Conservation (phyloP, 1,139 yeast genomes). For the Geotrichum carabidarum region DNA sequence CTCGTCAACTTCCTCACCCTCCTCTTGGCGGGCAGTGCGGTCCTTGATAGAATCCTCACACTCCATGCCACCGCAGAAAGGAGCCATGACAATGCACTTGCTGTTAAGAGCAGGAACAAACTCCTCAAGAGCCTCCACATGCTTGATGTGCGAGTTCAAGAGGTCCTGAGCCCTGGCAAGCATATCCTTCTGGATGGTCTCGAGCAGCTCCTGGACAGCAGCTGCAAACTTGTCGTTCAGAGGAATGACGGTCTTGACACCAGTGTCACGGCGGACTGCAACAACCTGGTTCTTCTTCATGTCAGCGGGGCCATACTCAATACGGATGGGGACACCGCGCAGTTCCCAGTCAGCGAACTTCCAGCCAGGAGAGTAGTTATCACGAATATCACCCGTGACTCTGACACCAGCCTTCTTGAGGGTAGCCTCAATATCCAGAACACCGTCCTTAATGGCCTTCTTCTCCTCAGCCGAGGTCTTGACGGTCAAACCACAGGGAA, state of each 20-base stretch:
- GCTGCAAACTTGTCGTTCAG: constrained; percentile 55
- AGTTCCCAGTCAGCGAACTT: constrained; percentile 96
- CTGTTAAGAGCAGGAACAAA: constrained; percentile 89
- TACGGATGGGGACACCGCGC: constrained; percentile 89
- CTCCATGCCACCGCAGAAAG: constrained; percentile 94
- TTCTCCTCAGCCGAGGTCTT: constrained; percentile 77
- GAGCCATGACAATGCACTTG: constrained; percentile 84
- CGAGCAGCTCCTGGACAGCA: constrained; percentile 71
- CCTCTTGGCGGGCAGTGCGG: constrained; percentile 74
- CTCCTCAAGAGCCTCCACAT: constrained; percentile 81
- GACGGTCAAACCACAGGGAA: constrained; percentile 92
- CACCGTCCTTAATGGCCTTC: constrained; percentile 62
- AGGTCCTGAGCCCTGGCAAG: constrained; percentile 73
- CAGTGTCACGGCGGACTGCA: constrained; percentile 90
- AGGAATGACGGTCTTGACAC: constrained; percentile 63
- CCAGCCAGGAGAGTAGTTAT: constrained; percentile 97
- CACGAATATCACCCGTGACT: constrained; percentile 82
- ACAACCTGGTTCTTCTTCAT: constrained; percentile 71
- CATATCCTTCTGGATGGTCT: constrained; percentile 70
- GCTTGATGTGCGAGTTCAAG: constrained; percentile 76
- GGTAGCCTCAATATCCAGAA: constrained; percentile 57
- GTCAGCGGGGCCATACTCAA: constrained; percentile 96
- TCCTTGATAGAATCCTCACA: constrained; percentile 98
- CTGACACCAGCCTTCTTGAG: constrained; percentile 53
- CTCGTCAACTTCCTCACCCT: constrained; percentile 84